Evolutionary conservation across 2,329 filamentous ascomycete species (phyloP), one percentile per base, ranked within the genome.

Genomic region (Amauroascus verrucosus): DNA sequence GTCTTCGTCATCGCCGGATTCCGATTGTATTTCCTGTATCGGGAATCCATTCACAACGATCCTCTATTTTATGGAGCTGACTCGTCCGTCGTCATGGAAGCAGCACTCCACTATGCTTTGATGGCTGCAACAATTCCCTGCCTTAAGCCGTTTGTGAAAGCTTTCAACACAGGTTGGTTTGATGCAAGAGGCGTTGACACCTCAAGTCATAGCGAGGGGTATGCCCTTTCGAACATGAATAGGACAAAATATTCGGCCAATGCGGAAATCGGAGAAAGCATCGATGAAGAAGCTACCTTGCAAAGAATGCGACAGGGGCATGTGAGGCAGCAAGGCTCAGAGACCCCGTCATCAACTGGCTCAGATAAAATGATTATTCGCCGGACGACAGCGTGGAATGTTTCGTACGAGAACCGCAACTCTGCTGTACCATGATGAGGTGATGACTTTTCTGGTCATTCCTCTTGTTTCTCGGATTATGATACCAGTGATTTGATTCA

Each of bases 71-170:
- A 56, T 51, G 56, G 56, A 7, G 56, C 51, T 3, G 46, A 44
- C n/a, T 49, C 56, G 3, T 54, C 57, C 2, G 54, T 56, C 11
- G 57, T 48, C 28, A 38, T 59, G 43, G 57, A 59, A 50, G 32
- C 52, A 9, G 44, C 45, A 6, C 51, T 59, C 16, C 57, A 59
- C 32, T 59, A 56, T 37, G 50, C 51, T 16, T 37, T 59, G 28
- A 59, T 59, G 38, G 57, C 57, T 41, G 56, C 57, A 6, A 59
- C 56, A 22, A 59, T 59, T 35, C 56, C 57, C 16, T 57, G 56
- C 20, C 24, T 59, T 18, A 59, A 59, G 30, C 56, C 56, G 14
- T 59, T 59, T 48, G 46, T 59, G 9, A 59, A 59, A 43, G 48
- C 56, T 5, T 59, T 59, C 54, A 56, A 59, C 44, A 59, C 56